phyloP scores from a whole-genome alignment of 192 early-diverging fungal species.

The Coemansia sp. region DNA sequence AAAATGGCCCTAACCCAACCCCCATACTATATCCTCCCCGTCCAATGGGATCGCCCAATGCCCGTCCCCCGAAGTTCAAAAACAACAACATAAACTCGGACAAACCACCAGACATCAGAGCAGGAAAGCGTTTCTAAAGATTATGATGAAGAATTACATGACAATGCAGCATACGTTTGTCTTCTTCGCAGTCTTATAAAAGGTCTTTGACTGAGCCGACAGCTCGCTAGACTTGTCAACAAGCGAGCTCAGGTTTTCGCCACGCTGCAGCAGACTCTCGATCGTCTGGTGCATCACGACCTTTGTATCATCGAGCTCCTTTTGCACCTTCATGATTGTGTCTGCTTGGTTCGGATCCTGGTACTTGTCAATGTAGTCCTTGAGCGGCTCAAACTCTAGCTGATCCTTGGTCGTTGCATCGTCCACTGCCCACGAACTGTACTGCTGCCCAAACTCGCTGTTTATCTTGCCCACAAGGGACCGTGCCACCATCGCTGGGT shows the following conservation, averaged over 20 bases:
- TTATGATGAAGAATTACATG: conserved; percentile 36
- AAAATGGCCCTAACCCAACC: no score
- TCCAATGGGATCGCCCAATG: no score
- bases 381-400: conserved; percentile 67
- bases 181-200: conserved; percentile 96
- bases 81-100: not conserved
- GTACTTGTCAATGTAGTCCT: conserved; percentile 70
- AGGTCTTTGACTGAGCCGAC: conserved; percentile 89
- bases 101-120: not conserved
- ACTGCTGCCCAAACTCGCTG: conserved; percentile 80
- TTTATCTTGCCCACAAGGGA: conserved; percentile 79
- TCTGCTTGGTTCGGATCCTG: conserved; percentile 94
- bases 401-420: conserved; percentile 32
- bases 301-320: conserved; percentile 97
- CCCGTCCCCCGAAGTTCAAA: no score
- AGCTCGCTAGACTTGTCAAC: conserved; percentile 81
- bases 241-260: conserved; percentile 85
- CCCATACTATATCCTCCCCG: no score
- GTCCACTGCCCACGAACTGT: conserved; percentile 38
- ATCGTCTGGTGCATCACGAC: conserved; percentile 94
- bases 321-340: conserved; percentile 90
- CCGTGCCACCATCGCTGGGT: conserved; percentile 87
- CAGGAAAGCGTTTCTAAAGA: no score
- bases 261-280: conserved; percentile 83
- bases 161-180: conserved; percentile 56